phyloP scores from a whole-genome alignment of 192 early-diverging fungal species.

The Gonapodya sp. region DNA sequence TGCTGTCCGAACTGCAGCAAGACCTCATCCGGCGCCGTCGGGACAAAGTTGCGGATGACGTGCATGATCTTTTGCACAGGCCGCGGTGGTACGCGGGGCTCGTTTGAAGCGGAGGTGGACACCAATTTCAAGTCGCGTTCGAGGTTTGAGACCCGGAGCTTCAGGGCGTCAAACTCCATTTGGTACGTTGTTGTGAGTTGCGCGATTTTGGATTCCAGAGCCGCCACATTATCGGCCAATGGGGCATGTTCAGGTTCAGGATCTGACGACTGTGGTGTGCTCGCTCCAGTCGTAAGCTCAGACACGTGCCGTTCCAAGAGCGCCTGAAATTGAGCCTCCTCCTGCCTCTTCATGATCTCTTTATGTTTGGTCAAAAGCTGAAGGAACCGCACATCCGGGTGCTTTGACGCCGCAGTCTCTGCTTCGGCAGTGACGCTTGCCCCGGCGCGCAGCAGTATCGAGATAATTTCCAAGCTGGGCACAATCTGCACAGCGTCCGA shows the following conservation, averaged over 20 bases:
- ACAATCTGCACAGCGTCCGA: not conserved
- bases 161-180: not conserved
- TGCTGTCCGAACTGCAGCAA: not conserved
- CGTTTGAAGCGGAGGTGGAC: not conserved
- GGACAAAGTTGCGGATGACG: not conserved
- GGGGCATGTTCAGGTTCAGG: not conserved
- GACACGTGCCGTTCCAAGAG: constrained; percentile 1
- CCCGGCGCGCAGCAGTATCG: not conserved
- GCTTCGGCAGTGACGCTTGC: not conserved
- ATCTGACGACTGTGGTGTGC: not conserved
- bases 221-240: constrained; percentile 1
- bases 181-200: not conserved
- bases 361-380: not conserved
- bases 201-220: not conserved
- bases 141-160: not conserved
- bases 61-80: constrained; percentile 1
- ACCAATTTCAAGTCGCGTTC: not conserved
- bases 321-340: not conserved
- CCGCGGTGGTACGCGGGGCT: not conserved
- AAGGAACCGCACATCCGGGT: not conserved
- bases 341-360: not conserved
- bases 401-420: not conserved
- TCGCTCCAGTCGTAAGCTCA: not conserved
- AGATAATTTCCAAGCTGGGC: not conserved
- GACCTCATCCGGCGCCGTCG: not conserved